Evolutionary conservation across 768 basidiomycete genomes (phyloP).

Genomic region (Rickenella mellea): DNA sequence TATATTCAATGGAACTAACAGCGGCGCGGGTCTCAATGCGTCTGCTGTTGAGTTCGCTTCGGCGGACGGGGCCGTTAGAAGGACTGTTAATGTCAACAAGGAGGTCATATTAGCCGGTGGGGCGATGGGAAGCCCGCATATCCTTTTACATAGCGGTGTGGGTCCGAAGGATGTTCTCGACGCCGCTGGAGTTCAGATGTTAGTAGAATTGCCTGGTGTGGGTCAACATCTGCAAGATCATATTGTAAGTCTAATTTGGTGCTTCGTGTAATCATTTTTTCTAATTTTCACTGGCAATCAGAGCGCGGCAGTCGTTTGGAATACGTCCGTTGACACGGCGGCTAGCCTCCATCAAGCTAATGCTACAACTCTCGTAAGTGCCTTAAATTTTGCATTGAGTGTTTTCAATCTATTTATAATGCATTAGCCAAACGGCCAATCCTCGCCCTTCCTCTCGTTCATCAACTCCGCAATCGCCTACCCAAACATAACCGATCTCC

Average conservation of each 20-base stretch:
- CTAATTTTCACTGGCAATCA: slow-evolving; percentile 7
- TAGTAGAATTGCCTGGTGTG: slow-evolving; percentile 45
- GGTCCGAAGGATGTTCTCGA: slow-evolving; percentile 44
- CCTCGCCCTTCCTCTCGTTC: slow-evolving; percentile 39
- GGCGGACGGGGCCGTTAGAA: slow-evolving; percentile 18
- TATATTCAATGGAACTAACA: slow-evolving; percentile 25
- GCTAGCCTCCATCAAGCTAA: slow-evolving; percentile 21
- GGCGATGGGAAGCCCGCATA: slow-evolving; percentile 40
- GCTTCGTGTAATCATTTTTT: background rate
- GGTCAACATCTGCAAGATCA: slow-evolving; percentile 55
- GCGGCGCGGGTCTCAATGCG: slow-evolving; percentile 28
- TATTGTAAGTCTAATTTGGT: slow-evolving; percentile 21
- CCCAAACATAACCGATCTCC: slow-evolving; percentile 39
- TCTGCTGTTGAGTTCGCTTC: slow-evolving; percentile 41
- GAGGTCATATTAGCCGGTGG: slow-evolving; percentile 50
- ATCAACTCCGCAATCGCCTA: slow-evolving; percentile 59
- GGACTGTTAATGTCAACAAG: slow-evolving; percentile 42
- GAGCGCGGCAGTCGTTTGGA: slow-evolving; percentile 28
- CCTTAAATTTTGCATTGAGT: background rate
- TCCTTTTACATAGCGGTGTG: slow-evolving; percentile 49
- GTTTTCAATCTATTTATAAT: slow-evolving; percentile 1
- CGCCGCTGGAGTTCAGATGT: slow-evolving; percentile 33
- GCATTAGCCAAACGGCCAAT: slow-evolving; percentile 10
- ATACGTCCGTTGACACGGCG: slow-evolving; percentile 28
- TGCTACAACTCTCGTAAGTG: slow-evolving; percentile 5